These are phyloP conservation scores for Earliella scabrosa DNA, from an alignment of 1,284 basidiomycete genomes.

Conservation along the genomic window DNA sequence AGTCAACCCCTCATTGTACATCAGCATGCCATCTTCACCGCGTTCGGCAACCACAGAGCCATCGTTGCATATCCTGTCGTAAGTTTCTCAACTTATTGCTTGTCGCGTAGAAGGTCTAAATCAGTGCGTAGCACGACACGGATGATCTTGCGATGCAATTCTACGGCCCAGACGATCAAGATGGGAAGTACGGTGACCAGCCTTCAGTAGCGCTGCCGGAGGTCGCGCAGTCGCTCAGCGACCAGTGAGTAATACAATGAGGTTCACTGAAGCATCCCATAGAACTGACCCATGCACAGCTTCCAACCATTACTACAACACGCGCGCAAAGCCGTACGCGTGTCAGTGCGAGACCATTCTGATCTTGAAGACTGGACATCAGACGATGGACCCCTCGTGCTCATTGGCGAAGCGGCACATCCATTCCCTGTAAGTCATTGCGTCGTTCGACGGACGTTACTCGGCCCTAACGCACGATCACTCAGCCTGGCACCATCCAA, in stretches of 20 bases:
- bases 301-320: conserved; percentile 35
- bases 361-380: conserved; percentile 34
- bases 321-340: conserved; percentile 26
- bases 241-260: background rate
- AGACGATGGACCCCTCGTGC: conserved; percentile 24
- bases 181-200: conserved; percentile 13
- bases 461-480: conserved; percentile 28
- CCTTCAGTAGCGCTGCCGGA: conserved; percentile 2
- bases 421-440: conserved; percentile 49
- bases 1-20: background rate
- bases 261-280: no score
- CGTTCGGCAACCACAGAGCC: conserved; percentile 43
- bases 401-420: conserved; percentile 48
- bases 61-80: conserved; percentile 44
- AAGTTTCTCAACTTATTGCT: background rate
- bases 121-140: conserved; percentile 6
- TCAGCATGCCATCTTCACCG: conserved; percentile 41
- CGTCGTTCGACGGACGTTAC: background rate
- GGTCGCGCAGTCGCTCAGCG: background rate
- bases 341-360: conserved; percentile 21
- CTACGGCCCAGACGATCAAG: conserved; percentile 11
- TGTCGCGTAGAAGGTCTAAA: background rate
- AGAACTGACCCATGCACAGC: conserved; percentile 8
- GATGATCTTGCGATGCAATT: conserved; percentile 18
- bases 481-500: conserved; percentile 41